Percentiles rank a stretch among this genome's conserved stretches.
These are phyloP conservation scores for Panaeolus papilionaceus DNA, from an alignment of 768 basidiomycete genomes.

Conservation along the genomic window DNA sequence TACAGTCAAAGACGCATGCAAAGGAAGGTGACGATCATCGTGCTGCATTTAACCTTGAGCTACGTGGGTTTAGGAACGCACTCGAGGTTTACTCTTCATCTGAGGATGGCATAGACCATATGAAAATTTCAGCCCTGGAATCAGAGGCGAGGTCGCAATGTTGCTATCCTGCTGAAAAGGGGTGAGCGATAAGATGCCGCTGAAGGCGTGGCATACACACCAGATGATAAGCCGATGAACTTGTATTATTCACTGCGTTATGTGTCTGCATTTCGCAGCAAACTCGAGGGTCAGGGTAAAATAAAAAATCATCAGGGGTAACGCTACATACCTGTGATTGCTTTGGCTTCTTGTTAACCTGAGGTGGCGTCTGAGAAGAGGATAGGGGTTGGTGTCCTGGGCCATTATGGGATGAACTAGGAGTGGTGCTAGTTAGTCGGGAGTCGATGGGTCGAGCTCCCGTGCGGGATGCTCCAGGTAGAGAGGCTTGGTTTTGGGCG, in stretches of 20 bases:
- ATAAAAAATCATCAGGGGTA: background rate
- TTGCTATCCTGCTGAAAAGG: background rate
- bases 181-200: background rate
- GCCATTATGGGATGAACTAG: background rate
- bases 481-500: constrained; percentile 31
- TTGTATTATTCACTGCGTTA: background rate
- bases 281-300: background rate
- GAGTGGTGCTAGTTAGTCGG: background rate
- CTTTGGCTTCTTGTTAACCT: background rate
- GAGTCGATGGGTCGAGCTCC: background rate
- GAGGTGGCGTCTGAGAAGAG: background rate
- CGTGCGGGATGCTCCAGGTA: constrained; percentile 35
- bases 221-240: no score
- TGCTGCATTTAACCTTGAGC: no score
- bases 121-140: background rate
- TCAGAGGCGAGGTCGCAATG: background rate
- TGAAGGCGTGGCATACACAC: background rate
- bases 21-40: no score
- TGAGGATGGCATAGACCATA: background rate
- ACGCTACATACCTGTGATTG: background rate
- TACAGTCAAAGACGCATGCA: background rate
- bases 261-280: no score
- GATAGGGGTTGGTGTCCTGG: background rate
- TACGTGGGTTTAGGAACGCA: background rate
- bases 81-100: background rate